Percentiles rank a stretch among this genome's conserved stretches.
Evolutionary conservation across 2,329 filamentous ascomycete genomes (phyloP).

Genomic region (Cadophora sp.): DNA sequence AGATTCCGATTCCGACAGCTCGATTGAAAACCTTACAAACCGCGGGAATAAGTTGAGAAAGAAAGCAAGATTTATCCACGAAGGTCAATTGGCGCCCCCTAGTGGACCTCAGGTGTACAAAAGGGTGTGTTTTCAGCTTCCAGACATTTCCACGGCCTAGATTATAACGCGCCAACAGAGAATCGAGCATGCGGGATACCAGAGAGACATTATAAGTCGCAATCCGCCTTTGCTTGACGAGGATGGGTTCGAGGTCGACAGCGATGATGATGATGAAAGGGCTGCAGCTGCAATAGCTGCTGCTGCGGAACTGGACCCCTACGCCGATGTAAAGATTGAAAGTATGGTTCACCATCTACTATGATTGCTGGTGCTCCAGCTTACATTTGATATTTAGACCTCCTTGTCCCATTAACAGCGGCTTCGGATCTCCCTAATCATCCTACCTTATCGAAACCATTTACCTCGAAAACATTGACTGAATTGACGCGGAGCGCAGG

Average conservation of each 20-base stretch:
- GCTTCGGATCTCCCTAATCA: constrained; percentile 78
- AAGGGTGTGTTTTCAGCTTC: constrained; percentile 58
- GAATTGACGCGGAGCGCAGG: constrained; percentile 74
- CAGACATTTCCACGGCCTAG: constrained; percentile 18
- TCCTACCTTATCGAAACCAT: constrained; percentile 76
- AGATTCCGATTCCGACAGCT: constrained; percentile 82
- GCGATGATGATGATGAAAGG: constrained; percentile 71
- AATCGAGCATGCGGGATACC: constrained; percentile 76
- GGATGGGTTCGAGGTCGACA: constrained; percentile 79
- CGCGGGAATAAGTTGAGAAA: constrained; percentile 82
- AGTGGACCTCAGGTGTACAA: constrained; percentile 73
- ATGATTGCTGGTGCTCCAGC: background rate
- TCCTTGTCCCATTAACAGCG: constrained; percentile 77
- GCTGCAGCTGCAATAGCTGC: constrained; percentile 64
- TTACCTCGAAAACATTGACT: constrained; percentile 74
- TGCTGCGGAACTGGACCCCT: constrained; percentile 76
- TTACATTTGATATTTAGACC: constrained; percentile 56
- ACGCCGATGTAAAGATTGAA: constrained; percentile 73
- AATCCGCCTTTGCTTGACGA: constrained; percentile 78
- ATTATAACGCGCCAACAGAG: constrained; percentile 53
- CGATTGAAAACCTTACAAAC: constrained; percentile 73
- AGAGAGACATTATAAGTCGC: constrained; percentile 74
- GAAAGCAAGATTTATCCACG: constrained; percentile 72
- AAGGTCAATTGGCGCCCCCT: constrained; percentile 71
- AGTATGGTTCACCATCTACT: constrained; percentile 56